These are phyloP conservation scores for Alternaria dauci DNA, from an alignment of 2,329 filamentous ascomycete genomes.

Conservation along the genomic window DNA sequence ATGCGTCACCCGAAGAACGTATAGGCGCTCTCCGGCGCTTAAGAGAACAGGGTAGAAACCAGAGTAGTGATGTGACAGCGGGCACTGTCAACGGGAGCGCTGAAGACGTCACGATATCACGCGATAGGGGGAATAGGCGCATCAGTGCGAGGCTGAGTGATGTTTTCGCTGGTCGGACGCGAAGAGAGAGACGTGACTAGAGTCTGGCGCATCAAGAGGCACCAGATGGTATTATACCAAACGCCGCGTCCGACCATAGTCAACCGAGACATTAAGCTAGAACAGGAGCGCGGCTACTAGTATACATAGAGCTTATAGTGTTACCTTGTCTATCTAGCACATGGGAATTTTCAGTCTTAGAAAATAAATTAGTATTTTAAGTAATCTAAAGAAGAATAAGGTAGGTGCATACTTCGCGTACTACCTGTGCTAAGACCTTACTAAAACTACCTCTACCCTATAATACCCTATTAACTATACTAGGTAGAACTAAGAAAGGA, in stretches of 20 bases:
- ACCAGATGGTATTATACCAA: background rate
- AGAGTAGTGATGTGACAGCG: conserved; percentile 26
- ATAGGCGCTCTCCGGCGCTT: conserved; percentile 53
- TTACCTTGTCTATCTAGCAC: no score
- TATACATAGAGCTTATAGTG: background rate
- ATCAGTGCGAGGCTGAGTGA: conserved; percentile 38
- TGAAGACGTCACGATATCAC: conserved; percentile 24
- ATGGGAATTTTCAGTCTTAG: no score
- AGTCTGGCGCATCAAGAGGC: conserved; percentile 8
- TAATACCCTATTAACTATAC: no score
- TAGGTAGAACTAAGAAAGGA: no score
- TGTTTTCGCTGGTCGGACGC: conserved; percentile 35
- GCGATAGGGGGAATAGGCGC: conserved; percentile 34
- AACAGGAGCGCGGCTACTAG: no score
- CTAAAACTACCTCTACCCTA: no score
- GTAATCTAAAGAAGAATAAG: no score
- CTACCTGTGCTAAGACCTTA: no score
- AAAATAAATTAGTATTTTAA: no score
- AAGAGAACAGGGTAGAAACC: conserved; percentile 41
- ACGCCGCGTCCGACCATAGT: background rate
- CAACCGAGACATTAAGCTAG: background rate
- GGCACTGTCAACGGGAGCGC: conserved; percentile 23
- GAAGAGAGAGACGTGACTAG: conserved; percentile 19
- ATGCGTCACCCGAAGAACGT: conserved; percentile 55
- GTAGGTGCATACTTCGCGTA: no score